Evolutionary conservation across 768 basidiomycete genomes (phyloP).

Genomic region (Calocera cornea): DNA sequence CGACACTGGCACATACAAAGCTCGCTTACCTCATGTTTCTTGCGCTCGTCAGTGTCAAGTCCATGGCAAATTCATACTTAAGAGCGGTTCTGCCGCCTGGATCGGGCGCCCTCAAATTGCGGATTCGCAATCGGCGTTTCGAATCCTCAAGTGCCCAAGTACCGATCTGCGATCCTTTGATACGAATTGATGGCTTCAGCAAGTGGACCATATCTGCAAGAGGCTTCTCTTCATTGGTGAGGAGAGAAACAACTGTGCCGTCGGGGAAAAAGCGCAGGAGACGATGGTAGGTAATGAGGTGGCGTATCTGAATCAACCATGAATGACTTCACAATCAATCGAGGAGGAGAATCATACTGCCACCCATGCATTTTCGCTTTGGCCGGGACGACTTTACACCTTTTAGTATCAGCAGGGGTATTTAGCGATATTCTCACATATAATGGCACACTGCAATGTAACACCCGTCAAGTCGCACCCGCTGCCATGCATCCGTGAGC

Average conservation of each 20-base stretch:
- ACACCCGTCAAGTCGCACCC: constrained; percentile 73
- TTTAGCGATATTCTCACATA: constrained; percentile 19
- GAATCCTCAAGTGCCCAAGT: constrained; percentile 51
- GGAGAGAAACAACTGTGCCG: constrained; percentile 71
- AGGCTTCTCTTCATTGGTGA: constrained; percentile 62
- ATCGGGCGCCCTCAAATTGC: neutral
- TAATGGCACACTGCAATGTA: constrained; percentile 87
- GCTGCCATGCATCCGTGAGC: constrained; percentile 13
- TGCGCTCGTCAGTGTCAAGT: constrained; percentile 18
- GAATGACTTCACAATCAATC: constrained; percentile 5
- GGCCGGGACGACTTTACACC: constrained; percentile 49
- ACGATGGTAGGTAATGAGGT: constrained; percentile 84
- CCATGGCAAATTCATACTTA: constrained; percentile 27
- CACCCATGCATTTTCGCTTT: constrained; percentile 77
- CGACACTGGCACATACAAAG: neutral
- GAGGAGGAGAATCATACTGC: constrained; percentile 39
- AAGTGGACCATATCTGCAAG: constrained; percentile 63
- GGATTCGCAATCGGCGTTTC: neutral
- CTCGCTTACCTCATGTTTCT: neutral
- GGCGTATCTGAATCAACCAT: constrained; percentile 31
- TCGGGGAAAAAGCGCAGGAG: constrained; percentile 86
- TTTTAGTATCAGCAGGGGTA: no score
- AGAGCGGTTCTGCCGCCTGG: constrained; percentile 13
- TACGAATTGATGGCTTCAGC: constrained; percentile 60
- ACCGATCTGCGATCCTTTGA: constrained; percentile 68